phyloP scores from a whole-genome alignment of 1,139 yeast genomes.

The Zygoascus sp. region DNA sequence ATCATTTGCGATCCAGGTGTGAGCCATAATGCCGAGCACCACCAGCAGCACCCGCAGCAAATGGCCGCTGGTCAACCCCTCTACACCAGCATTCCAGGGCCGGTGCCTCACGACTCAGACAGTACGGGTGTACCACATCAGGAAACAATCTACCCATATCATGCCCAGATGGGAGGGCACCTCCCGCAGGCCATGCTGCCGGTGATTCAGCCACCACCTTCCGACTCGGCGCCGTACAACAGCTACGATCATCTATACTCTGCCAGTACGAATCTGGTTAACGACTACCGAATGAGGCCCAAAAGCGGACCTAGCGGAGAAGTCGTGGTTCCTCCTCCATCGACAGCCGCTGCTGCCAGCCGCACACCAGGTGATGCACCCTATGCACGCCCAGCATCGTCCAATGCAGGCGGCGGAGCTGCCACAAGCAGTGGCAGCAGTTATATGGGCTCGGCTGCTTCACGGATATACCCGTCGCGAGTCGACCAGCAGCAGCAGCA shows the following conservation, averaged over 20 bases:
- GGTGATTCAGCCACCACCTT: background rate
- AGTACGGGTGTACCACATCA: background rate
- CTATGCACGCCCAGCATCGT: no score
- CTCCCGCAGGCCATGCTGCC: background rate
- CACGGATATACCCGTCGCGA: no score
- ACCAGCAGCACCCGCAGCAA: no score
- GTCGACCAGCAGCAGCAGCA: no score
- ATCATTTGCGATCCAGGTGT: conserved; percentile 13
- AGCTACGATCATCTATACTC: background rate
- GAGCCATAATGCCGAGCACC: background rate
- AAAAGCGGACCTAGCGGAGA: no score
- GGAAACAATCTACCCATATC: background rate
- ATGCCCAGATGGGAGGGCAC: background rate
- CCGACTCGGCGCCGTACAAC: background rate
- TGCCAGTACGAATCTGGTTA: no score
- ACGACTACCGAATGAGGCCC: no score
- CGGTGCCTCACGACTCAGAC: background rate
- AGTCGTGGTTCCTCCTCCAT: no score
- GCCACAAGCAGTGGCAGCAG: no score
- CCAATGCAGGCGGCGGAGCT: no score
- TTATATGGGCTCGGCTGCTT: background rate
- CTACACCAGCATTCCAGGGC: background rate
- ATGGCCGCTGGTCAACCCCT: background rate
- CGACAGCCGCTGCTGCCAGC: no score
- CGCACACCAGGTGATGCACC: no score